phyloP scores from a whole-genome alignment of 805 yeast genomes.

The Yarrowia bubula region DNA sequence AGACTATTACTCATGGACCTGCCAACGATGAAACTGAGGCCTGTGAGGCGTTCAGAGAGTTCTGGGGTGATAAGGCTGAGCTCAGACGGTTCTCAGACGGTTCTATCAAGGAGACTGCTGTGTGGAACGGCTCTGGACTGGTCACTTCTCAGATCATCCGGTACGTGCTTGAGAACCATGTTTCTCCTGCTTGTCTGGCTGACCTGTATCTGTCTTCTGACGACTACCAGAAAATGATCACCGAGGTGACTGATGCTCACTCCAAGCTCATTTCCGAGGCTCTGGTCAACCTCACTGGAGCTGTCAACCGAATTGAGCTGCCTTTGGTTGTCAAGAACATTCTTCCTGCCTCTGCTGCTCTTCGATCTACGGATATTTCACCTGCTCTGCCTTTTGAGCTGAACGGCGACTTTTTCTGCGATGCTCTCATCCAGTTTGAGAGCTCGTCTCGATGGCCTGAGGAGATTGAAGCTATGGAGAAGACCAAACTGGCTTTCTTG shows the following conservation, averaged over 20 bases:
- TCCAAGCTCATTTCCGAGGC: constrained; percentile 59
- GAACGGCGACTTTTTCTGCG: constrained; percentile 53
- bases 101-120: constrained; percentile 81
- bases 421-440: constrained; percentile 82
- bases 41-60: constrained; percentile 66
- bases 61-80: constrained; percentile 88
- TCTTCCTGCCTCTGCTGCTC: constrained; percentile 67
- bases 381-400: constrained; percentile 72
- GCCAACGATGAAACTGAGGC: constrained; percentile 56
- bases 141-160: constrained; percentile 25
- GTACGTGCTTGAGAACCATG: constrained; percentile 15
- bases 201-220: constrained; percentile 5
- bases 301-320: constrained; percentile 51
- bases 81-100: constrained; percentile 93
- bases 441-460: constrained; percentile 94
- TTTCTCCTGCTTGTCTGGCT: constrained; percentile 14
- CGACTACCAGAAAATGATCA: constrained; percentile 17
- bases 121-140: constrained; percentile 54
- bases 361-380: constrained; percentile 71
- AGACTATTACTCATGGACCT: constrained; percentile 85
- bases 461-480: constrained; percentile 78
- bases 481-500: constrained; percentile 86
- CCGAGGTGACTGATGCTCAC: constrained; percentile 46
- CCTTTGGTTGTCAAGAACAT: constrained; percentile 75
- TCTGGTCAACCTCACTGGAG: constrained; percentile 39